phyloP scores from a whole-genome alignment of 176 grass and related monocot genomes.

The Eremochloa ophiuroides region DNA sequence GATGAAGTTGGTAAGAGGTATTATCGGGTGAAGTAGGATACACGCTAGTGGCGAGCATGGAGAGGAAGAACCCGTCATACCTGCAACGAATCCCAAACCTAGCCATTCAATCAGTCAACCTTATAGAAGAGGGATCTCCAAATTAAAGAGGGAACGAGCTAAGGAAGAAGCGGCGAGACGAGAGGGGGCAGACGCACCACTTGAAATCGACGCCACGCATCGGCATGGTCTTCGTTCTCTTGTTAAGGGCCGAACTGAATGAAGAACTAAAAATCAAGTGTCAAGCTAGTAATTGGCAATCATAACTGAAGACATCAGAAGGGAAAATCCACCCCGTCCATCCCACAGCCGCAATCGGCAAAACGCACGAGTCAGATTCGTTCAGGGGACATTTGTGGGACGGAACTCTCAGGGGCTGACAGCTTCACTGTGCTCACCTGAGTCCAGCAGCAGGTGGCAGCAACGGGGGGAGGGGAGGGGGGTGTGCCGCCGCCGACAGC shows the following conservation, averaged over 20 bases:
- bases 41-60: slow-evolving; percentile 97
- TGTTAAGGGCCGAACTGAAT: not conserved
- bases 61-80: slow-evolving; percentile 99
- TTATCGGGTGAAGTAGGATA: slow-evolving; percentile 33
- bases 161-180: not conserved
- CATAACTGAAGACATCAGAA: not conserved
- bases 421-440: not conserved
- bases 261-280: not conserved
- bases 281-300: not conserved
- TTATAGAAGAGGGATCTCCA: not conserved
- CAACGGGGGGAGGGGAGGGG: not conserved
- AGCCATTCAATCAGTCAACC: not conserved
- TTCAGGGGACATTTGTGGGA: not conserved
- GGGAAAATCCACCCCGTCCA: not conserved
- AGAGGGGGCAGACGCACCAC: slow-evolving; percentile 19
- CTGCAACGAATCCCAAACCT: slow-evolving; percentile 17
- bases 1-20: not conserved
- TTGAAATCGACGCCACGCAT: slow-evolving; percentile 60
- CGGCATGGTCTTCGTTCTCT: slow-evolving; percentile 21
- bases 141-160: not conserved
- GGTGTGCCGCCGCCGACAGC: not conserved
- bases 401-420: not conserved
- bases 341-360: not conserved
- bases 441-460: not conserved
- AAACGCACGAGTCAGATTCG: not conserved